Percentiles rank a stretch among this genome's conserved stretches.
These are phyloP conservation scores for Stentor roeselii DNA, from an alignment of 73 alveolate species.

Conservation along the genomic window DNA sequence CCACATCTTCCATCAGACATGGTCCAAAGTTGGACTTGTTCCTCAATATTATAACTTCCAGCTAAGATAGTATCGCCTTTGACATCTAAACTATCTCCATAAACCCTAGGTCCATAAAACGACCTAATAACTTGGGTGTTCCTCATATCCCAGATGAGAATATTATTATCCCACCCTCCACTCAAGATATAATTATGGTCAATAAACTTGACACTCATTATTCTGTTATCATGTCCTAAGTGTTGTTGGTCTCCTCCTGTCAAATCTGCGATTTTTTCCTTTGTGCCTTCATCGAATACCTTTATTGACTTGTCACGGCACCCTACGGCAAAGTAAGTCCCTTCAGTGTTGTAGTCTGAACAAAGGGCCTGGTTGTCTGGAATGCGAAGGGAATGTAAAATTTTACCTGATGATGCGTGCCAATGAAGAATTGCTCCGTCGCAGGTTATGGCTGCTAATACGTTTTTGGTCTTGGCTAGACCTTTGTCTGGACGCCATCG, in stretches of 20 bases:
- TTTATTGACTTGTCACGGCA: constrained; percentile 89
- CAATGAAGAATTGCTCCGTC: constrained; percentile 64
- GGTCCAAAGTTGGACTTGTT: constrained; percentile 62
- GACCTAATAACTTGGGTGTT: constrained; percentile 68
- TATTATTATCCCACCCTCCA: constrained; percentile 98
- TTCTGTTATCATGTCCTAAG: constrained; percentile 94
- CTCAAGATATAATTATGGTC: constrained; percentile 70
- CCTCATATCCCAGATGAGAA: constrained; percentile 89
- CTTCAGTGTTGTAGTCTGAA: constrained; percentile 86
- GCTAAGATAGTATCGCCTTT: constrained; percentile 48
- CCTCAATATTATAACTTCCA: constrained; percentile 58
- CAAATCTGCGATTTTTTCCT: constrained; percentile 62
- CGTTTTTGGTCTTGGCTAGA: constrained; percentile 30
- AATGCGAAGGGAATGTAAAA: constrained; percentile 40
- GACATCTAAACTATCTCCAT: constrained; percentile 93
- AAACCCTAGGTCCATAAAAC: constrained; percentile 90
- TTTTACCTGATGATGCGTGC: constrained; percentile 61
- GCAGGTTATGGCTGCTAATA: constrained; percentile 38
- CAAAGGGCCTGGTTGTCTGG: constrained; percentile 71
- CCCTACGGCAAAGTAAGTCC: constrained; percentile 84
- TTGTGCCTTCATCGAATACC: constrained; percentile 93
- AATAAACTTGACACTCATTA: constrained; percentile 81
- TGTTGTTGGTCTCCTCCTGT: constrained; percentile 66
- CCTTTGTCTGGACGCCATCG: constrained; percentile 78
- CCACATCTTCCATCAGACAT: constrained; percentile 59